These are phyloP conservation scores for Apiospora saccharicola DNA, from an alignment of 2,329 filamentous ascomycete species.

Conservation along the genomic window DNA sequence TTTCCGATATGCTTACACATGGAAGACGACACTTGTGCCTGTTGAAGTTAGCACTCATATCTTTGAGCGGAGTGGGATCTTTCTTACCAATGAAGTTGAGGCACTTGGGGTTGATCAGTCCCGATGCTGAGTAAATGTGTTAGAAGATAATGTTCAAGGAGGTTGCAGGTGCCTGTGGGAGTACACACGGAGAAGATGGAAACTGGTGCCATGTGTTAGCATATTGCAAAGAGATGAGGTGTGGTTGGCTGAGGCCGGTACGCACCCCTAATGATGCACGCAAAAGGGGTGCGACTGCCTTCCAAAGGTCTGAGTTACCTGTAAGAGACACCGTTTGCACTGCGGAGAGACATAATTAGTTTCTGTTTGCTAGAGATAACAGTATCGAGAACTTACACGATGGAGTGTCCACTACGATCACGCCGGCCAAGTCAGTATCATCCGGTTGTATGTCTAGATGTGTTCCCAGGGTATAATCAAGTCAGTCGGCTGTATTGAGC, in stretches of 20 bases:
- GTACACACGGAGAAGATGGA: conserved; percentile 28
- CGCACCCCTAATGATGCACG: conserved; percentile 23
- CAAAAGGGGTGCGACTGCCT: conserved; percentile 23
- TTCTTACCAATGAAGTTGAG: conserved; percentile 70
- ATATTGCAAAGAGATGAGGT: not conserved
- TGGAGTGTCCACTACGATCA: conserved; percentile 27
- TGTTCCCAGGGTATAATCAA: not conserved
- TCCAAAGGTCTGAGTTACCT: conserved; percentile 21
- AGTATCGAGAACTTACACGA: conserved; percentile 21
- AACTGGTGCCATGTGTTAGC: not conserved
- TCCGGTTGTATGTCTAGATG: not conserved
- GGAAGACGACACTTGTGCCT: conserved; percentile 39
- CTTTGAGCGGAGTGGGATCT: conserved; percentile 58
- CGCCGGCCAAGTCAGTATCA: not conserved
- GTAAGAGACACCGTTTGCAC: conserved; percentile 30
- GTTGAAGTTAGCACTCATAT: not conserved
- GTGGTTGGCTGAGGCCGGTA: not conserved
- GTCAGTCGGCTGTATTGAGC: not conserved
- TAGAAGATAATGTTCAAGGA: not conserved
- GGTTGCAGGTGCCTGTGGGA: not conserved
- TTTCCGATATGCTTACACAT: conserved; percentile 32
- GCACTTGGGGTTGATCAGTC: conserved; percentile 74
- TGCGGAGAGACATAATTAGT: conserved; percentile 7
- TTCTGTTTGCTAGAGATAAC: not conserved
- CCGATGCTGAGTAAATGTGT: conserved; percentile 54